phyloP scores from a whole-genome alignment of 1,139 yeast genomes.

The Yamadazyma diddensiae region DNA sequence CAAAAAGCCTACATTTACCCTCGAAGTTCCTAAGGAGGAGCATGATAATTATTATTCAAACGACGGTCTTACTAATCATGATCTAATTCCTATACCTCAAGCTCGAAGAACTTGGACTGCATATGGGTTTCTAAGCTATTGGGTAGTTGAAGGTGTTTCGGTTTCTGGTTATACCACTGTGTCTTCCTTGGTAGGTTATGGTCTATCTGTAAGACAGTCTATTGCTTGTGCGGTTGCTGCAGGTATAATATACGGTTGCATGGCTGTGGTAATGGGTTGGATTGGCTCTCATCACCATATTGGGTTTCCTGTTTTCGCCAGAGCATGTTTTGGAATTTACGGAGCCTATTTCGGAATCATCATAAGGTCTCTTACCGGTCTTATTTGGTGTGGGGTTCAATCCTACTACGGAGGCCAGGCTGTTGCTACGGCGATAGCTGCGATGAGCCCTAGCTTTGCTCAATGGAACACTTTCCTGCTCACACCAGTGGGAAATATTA shows the following conservation, averaged over 20 bases:
- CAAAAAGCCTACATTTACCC: slow-evolving; percentile 1
- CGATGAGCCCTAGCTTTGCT: slow-evolving; percentile 9
- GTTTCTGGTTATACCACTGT: slow-evolving; percentile 10
- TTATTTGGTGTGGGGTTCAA: slow-evolving; percentile 21
- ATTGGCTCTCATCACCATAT: slow-evolving; percentile 17
- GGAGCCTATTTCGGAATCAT: slow-evolving; percentile 15
- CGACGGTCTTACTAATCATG: slow-evolving; percentile 17
- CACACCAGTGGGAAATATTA: slow-evolving; percentile 14
- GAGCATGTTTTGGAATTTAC: slow-evolving; percentile 13
- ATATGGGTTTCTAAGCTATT: slow-evolving; percentile 8
- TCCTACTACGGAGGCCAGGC: slow-evolving; percentile 20
- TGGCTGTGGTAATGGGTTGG: slow-evolving; percentile 16
- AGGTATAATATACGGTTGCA: slow-evolving; percentile 14
- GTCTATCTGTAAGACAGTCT: slow-evolving; percentile 8
- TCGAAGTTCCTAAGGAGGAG: slow-evolving; percentile 16
- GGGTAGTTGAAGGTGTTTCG: slow-evolving; percentile 11
- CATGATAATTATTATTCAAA: slow-evolving; percentile 13
- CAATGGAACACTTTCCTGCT: slow-evolving; percentile 17
- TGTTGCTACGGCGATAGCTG: slow-evolving; percentile 6
- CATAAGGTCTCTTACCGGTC: slow-evolving; percentile 17
- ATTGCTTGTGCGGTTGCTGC: slow-evolving; percentile 17
- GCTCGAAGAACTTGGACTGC: slow-evolving; percentile 11
- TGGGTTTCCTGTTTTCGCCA: slow-evolving; percentile 17
- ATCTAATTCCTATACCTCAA: slow-evolving; percentile 12
- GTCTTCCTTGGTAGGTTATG: slow-evolving; percentile 8